Evolutionary conservation across 768 basidiomycete genomes (phyloP), one percentile per base, ranked within the genome.

Genomic region (Austroboletus eburneus): DNA sequence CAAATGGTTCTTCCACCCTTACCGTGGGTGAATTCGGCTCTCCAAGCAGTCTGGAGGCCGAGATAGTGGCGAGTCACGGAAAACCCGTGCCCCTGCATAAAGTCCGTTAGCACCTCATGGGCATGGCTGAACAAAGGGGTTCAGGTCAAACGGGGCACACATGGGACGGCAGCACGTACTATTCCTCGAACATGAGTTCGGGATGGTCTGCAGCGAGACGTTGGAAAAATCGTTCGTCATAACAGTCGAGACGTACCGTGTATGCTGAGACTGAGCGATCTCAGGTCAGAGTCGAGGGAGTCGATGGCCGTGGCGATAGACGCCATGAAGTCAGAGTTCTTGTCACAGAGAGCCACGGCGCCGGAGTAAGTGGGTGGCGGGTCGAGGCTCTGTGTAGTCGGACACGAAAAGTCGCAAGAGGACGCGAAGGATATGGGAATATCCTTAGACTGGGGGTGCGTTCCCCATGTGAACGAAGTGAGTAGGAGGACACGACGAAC

Each of bases 41-140:
- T 72, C 84, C 87, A 91, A 4, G 89, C 88, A 20, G 88, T 91
- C 13, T 75, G 62, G 4, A 91, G 72, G 14, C 79, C 81, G 40
- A 84, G 76, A 57, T 90, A 87, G 56, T 81, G 80, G 42, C 67
- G 71, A 3, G 81, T 88, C 20, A 90, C 82, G n/a, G 65, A 63
- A 64, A 89, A 91, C 7, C 85, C 86, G 46, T 81, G 76, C 29
- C 65, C 57, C 29, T 70, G 64, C 82, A 91, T 85, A 66, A 83
- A 89, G 23, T 70, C 63, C 3, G 84, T 80, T 43, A 91, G 68
- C 16, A 69, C 62, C 53, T 88, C 82, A 53, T 90, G 88, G 9
- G 89, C 86, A 61, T 78, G 77, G 55, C 88, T 91, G 50, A 3
- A 49, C 16, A 45, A 42, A 34, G 23, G 21, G 14, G 16, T 48